These are phyloP conservation scores for Hypholoma sublateritium DNA, from an alignment of 768 basidiomycete species.

Conservation along the genomic window DNA sequence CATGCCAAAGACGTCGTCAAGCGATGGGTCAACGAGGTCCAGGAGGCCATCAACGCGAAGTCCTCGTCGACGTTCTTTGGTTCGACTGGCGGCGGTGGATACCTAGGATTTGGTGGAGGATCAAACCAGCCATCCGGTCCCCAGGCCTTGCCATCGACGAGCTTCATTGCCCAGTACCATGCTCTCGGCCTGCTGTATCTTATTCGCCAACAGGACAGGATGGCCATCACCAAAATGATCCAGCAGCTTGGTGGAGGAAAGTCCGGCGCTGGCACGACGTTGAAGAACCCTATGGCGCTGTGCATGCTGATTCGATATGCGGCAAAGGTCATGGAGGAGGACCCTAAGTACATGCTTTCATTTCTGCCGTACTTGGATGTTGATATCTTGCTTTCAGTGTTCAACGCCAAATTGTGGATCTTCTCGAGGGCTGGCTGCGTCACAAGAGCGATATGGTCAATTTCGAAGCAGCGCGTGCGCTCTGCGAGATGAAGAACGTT, in stretches of 20 bases:
- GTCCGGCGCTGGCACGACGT: slow-evolving; percentile 75
- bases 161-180: slow-evolving; percentile 96
- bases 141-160: slow-evolving; percentile 84
- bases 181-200: slow-evolving; percentile 91
- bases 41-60: slow-evolving; percentile 94
- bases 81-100: slow-evolving; percentile 52
- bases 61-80: slow-evolving; percentile 70
- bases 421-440: slow-evolving; percentile 91
- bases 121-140: slow-evolving; percentile 54
- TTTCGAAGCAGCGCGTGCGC: slow-evolving; percentile 95
- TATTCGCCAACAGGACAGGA: slow-evolving; percentile 96
- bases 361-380: not conserved
- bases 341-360: slow-evolving; percentile 78
- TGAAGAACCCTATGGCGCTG: slow-evolving; percentile 96
- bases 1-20: slow-evolving; percentile 94
- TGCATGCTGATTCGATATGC: slow-evolving; percentile 99
- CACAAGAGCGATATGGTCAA: slow-evolving; percentile 99
- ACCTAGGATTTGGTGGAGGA: slow-evolving; percentile 70
- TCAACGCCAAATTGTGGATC: slow-evolving; percentile 89
- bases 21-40: slow-evolving; percentile 99
- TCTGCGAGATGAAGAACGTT: slow-evolving; percentile 94
- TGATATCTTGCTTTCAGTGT: slow-evolving; percentile 48
- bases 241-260: slow-evolving; percentile 93
- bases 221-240: slow-evolving; percentile 99
- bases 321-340: slow-evolving; percentile 98